Evolutionary conservation across 805 yeast species (phyloP).

Genomic region (Starmera amethionina): DNA sequence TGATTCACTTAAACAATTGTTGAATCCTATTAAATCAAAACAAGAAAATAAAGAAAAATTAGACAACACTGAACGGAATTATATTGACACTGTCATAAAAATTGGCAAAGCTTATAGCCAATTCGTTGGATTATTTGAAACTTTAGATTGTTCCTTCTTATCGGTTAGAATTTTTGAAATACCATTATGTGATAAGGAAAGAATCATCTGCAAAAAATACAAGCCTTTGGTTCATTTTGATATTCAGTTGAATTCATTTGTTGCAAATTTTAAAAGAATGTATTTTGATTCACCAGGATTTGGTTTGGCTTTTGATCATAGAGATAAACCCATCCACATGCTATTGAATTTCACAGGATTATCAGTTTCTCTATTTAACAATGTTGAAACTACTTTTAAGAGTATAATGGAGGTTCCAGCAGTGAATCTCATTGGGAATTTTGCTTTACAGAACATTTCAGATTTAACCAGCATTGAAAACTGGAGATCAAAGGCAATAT

Average conservation of each 20-base stretch:
- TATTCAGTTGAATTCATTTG: constrained; percentile 11
- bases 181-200: constrained; percentile 11
- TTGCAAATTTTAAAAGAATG: constrained; percentile 19
- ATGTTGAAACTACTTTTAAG: constrained; percentile 8
- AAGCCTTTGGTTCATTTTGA: constrained; percentile 14
- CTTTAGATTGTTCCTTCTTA: constrained; percentile 9
- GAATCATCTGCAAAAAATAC: constrained; percentile 13
- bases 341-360: constrained; percentile 28
- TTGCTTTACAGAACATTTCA: constrained; percentile 24
- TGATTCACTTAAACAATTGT: background rate
- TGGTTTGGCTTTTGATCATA: constrained; percentile 29
- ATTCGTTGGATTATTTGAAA: constrained; percentile 9
- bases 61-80: constrained; percentile 1
- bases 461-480: constrained; percentile 12
- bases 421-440: constrained; percentile 24
- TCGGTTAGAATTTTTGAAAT: constrained; percentile 10
- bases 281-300: constrained; percentile 33
- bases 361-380: constrained; percentile 20
- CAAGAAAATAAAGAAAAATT: background rate
- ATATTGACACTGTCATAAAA: constrained; percentile 11
- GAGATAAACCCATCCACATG: constrained; percentile 33
- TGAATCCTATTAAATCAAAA: background rate
- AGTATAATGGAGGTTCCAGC: constrained; percentile 12
- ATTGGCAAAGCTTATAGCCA: background rate
- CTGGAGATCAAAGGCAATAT: constrained; percentile 23